Evolutionary conservation across 164 flowering plant genomes (phyloP), one percentile per base, ranked within the genome.

Genomic region (Dillenia suffruticosa): DNA sequence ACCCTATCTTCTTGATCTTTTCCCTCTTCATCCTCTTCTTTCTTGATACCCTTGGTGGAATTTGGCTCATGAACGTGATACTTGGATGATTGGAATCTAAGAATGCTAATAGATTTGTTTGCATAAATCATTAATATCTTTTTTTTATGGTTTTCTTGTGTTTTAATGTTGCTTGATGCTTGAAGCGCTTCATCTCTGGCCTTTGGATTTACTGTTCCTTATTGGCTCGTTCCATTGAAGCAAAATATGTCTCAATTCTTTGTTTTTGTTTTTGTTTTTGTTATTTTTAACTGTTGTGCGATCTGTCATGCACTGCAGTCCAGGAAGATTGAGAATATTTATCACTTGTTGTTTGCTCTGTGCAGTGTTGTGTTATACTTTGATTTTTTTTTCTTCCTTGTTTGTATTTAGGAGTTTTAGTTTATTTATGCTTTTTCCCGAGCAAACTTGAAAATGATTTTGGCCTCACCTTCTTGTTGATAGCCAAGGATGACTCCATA

Each of bases 181-280:
- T 44, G n/a, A 77, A 49, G 84, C 82, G 77, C 79, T 78, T 63
- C 40, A 76, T 65, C 68, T 77, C 80, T 72, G 77, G 72, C 69
- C 75, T 40, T 43, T 44, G 60, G 72, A 57, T 69, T 16, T 0
- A 10, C 53, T 2, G 61, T 79, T 68, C 71, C 77, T 54, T 49
- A 45, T 47, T 51, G 70, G 64, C 62, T 73, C 65, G 70, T 66
- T 74, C 70, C 16, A 9, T 68, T 71, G 70, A 74, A 70, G 77
- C 68, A 15, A 62, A 52, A 48, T 8, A 46, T 9, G 9, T 26
- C 22, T 32, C 54, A 49, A 60, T 49, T 49, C 51, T 51, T 44
- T 57, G 1, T 48, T 8, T 49, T 60, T 32, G 8, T 8, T 54
- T 59, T 9, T 4, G 2, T 49, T 1, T 14, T 54, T 32, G 40